Base-by-base conservation (phyloP, 345 rosid species). In the Noccaea caerulescens region DNA sequence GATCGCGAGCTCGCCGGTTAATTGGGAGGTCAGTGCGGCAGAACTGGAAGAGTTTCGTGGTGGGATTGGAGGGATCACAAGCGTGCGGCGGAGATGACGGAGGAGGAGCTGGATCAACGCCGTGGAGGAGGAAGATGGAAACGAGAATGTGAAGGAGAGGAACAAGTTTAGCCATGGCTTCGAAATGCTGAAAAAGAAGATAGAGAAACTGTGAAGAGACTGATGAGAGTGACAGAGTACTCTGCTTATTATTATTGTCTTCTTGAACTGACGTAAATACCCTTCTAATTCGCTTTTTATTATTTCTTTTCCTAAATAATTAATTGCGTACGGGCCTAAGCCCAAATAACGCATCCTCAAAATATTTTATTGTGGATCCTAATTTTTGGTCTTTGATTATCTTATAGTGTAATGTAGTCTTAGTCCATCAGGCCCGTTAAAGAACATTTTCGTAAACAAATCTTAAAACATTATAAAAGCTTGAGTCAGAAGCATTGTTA, bases 11-110 rank as follows among this genome's bases (percentile, higher is more conserved):
- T 70, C 98, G 80, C 4, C 66, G 78, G 68, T 16, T 71, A 12
- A 85, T 76, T 68, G 94, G 82, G 3, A 93, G 82, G 39, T 80
- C 39, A 14, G 88, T 77, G 58, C 78, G 59, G 71, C 95, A 91
- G 76, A 91, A 91, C 12, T 76, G 75, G 63, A 76, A 82, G 53
- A 74, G 68, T 34, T 75, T 75, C 9, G 91, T 79, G 13, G 82
- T 72, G 32, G 93, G 86, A 16, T 82, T 68, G 0, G 82, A 78
- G 0, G 87, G 14, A 57, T 81, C 88, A 30, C 98, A 92, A 0
- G 96, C 76, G 74, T 76, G 84, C 16, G 90, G 97, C 11, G 74
- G 66, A 52, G 49, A 51, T 34, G 57, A 47, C 13, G 38, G 27
- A 42, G 64, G 63, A 43, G 72, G 55, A 58, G 37, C 3, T 52